Conservation (phyloP, 352 stramenopile genomes). For the Phytophthora ramorum region DNA sequence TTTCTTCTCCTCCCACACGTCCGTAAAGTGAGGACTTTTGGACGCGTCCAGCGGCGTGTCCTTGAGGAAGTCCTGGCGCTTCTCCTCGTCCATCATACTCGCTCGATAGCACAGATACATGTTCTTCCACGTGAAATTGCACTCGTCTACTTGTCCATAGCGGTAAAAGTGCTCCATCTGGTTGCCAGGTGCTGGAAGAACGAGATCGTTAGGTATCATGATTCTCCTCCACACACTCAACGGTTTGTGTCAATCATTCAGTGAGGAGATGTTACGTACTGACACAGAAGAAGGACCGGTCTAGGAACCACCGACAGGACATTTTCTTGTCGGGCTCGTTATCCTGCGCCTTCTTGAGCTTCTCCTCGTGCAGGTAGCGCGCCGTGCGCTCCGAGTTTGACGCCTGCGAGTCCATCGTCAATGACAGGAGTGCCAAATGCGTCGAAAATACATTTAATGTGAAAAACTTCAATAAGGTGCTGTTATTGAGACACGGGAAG, state of each 20-base stretch:
- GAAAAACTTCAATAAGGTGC: slow-evolving; percentile 3
- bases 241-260: neutral
- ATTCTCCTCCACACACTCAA: slow-evolving; percentile 31
- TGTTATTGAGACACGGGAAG: slow-evolving; percentile 3
- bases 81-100: slow-evolving; percentile 83
- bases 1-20: slow-evolving; percentile 75
- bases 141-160: slow-evolving; percentile 73
- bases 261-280: slow-evolving; percentile 56
- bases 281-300: slow-evolving; percentile 84
- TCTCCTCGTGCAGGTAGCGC: slow-evolving; percentile 67
- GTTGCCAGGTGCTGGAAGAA: slow-evolving; percentile 65
- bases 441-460: slow-evolving; percentile 3
- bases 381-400: slow-evolving; percentile 64
- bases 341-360: slow-evolving; percentile 39
- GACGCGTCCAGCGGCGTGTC: slow-evolving; percentile 68
- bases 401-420: slow-evolving; percentile 27
- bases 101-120: slow-evolving; percentile 84
- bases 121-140: slow-evolving; percentile 82
- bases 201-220: slow-evolving; percentile 3
- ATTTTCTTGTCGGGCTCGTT: slow-evolving; percentile 54
- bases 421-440: neutral
- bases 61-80: slow-evolving; percentile 74
- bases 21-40: slow-evolving; percentile 55
- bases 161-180: slow-evolving; percentile 88
- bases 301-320: slow-evolving; percentile 80